These are phyloP conservation scores for Letharia lupina DNA, from an alignment of 495 filamentous ascomycete species.

Conservation along the genomic window DNA sequence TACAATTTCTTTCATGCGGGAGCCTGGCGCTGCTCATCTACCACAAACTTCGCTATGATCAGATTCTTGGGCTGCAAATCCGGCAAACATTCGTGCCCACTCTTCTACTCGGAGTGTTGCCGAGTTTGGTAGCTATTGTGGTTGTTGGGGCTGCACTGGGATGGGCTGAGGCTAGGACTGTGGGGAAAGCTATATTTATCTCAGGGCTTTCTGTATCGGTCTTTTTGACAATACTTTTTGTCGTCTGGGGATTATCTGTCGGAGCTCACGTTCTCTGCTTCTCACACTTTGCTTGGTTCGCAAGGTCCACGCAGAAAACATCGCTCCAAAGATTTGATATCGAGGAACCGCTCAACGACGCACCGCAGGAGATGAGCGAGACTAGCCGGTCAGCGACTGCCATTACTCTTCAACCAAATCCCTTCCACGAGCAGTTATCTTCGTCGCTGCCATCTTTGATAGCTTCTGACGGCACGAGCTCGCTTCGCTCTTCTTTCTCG, in stretches of 20 bases:
- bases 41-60: conserved; percentile 18
- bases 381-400: conserved; percentile 18
- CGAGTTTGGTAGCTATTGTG: conserved; percentile 15
- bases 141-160: conserved; percentile 25
- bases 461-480: conserved; percentile 42
- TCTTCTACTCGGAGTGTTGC: conserved; percentile 20
- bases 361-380: conserved; percentile 24
- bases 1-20: conserved; percentile 20
- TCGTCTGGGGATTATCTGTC: conserved; percentile 27
- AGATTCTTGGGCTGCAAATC: conserved; percentile 16
- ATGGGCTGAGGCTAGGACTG: conserved; percentile 21
- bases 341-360: conserved; percentile 16
- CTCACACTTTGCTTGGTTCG: conserved; percentile 24
- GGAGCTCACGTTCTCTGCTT: conserved; percentile 25
- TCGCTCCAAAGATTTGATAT: conserved; percentile 18
- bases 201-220: conserved; percentile 9
- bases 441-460: conserved; percentile 26
- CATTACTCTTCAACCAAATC: conserved; percentile 20
- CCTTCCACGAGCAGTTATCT: conserved; percentile 22
- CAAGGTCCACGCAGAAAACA: conserved; percentile 21
- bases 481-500: conserved; percentile 45
- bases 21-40: conserved; percentile 15
- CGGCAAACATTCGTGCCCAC: conserved; percentile 22
- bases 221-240: conserved; percentile 27
- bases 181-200: conserved; percentile 7